Conservation (phyloP, 106 monocot species). For the Posidonia australis region DNA sequence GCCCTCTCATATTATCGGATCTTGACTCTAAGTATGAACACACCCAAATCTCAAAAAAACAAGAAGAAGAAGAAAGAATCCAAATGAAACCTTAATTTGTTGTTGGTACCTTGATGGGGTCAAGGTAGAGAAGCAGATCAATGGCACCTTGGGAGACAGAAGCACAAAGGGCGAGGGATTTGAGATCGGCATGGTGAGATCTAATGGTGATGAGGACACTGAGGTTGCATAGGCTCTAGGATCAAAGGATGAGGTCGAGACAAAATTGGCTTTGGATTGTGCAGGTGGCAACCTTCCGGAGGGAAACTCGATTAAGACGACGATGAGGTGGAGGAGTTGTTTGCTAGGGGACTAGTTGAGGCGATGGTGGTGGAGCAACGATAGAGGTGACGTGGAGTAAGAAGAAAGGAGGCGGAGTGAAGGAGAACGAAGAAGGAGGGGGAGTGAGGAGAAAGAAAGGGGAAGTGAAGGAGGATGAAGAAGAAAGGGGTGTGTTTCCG, state of each 20-base stretch:
- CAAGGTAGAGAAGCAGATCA: conserved; percentile 56
- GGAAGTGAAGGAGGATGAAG: too few species aligned
- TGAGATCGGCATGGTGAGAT: conserved; percentile 37
- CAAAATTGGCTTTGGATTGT: conserved; percentile 69
- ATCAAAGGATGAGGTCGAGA: conserved; percentile 49
- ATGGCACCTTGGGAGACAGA: conserved; percentile 23
- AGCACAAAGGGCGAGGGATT: conserved; percentile 13
- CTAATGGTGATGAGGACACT: conserved; percentile 54
- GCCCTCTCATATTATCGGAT: conserved; percentile 64
- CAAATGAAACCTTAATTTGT: neutral
- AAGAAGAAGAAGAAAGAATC: neutral
- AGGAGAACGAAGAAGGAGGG: too few species aligned
- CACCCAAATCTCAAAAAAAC: neutral
- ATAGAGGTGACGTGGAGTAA: too few species aligned
- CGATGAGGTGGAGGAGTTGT: neutral
- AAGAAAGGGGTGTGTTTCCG: too few species aligned
- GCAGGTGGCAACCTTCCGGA: conserved; percentile 53
- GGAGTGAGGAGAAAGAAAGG: too few species aligned
- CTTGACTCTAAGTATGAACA: conserved; percentile 29
- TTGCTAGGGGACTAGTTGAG: neutral
- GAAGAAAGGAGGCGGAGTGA: too few species aligned
- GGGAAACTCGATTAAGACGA: conserved; percentile 6
- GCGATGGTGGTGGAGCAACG: conserved; percentile 1
- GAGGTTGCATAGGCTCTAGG: conserved; percentile 58
- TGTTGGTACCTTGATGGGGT: conserved; percentile 55